Evolutionary conservation across 495 filamentous ascomycete genomes (phyloP).

Genomic region (Penicillium paradoxum): DNA sequence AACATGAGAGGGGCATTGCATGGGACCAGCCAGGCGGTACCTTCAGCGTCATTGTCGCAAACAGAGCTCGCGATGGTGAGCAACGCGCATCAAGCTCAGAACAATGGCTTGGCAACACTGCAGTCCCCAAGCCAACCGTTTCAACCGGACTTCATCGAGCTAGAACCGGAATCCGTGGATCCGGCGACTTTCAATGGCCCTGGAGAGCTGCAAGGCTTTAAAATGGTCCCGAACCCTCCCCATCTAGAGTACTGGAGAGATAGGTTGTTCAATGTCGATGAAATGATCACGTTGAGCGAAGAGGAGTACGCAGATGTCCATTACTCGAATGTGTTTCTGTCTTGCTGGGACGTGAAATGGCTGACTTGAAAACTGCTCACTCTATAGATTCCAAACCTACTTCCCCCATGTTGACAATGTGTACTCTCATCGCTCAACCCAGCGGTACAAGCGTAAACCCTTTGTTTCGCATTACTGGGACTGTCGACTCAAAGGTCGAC

Average conservation of each 20-base stretch:
- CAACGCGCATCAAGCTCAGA: constrained; percentile 7
- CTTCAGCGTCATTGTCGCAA: not conserved
- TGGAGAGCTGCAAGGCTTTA: constrained; percentile 49
- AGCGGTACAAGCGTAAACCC: constrained; percentile 77
- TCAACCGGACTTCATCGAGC: constrained; percentile 5
- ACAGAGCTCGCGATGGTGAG: constrained; percentile 7
- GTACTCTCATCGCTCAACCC: constrained; percentile 85
- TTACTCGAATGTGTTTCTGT: no score
- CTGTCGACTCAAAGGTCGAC: constrained; percentile 80
- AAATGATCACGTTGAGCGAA: constrained; percentile 68
- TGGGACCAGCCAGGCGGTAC: constrained; percentile 7
- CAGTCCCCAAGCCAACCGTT: constrained; percentile 11
- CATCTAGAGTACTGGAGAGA: constrained; percentile 69
- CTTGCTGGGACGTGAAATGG: not conserved
- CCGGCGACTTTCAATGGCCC: constrained; percentile 26
- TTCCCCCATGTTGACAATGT: constrained; percentile 91
- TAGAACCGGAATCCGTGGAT: constrained; percentile 8
- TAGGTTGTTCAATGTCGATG: constrained; percentile 71
- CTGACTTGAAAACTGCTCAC: not conserved
- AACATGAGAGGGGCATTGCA: constrained; percentile 13
- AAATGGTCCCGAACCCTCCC: constrained; percentile 61
- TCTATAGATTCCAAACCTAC: constrained; percentile 71
- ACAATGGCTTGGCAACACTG: constrained; percentile 12
- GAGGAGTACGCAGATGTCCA: constrained; percentile 60
- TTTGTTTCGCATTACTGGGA: constrained; percentile 88